These are phyloP conservation scores for Besnoitia besnoiti DNA, from an alignment of 169 alveolate species.

Conservation along the genomic window DNA sequence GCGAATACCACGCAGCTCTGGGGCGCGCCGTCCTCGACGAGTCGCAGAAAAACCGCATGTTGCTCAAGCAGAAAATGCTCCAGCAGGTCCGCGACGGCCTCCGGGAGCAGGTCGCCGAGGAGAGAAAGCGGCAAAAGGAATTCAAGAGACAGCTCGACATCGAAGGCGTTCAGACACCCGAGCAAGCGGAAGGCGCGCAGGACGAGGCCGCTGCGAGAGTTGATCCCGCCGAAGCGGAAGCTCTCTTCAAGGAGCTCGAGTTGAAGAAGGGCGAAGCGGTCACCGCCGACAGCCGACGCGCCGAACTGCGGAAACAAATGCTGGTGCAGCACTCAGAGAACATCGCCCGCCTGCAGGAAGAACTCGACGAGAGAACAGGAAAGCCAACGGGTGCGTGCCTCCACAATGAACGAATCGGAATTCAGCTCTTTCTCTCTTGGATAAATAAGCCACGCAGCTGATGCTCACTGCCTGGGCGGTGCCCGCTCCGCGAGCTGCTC, in stretches of 20 bases:
- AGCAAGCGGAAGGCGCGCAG: background rate
- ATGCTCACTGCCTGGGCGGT: no score
- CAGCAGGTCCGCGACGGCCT: background rate
- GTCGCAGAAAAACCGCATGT: background rate
- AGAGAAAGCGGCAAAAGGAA: background rate
- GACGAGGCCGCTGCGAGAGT: no score
- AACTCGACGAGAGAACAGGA: background rate
- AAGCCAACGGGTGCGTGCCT: background rate
- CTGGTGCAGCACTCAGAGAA: background rate
- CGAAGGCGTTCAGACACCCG: background rate
- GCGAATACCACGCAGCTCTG: background rate
- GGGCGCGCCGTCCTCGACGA: background rate
- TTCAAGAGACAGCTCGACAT: background rate
- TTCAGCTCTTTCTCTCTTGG: no score
- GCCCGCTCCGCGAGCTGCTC: no score
- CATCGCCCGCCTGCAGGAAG: background rate
- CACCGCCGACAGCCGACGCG: background rate
- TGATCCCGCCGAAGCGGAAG: no score
- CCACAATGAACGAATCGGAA: no score
- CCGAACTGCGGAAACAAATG: background rate
- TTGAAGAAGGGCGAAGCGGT: background rate
- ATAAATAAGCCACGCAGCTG: no score
- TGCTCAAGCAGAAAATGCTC: background rate
- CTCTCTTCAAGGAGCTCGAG: background rate
- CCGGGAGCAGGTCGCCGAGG: background rate